phyloP scores from a whole-genome alignment of 2,329 filamentous ascomycete genomes.

The Arthroderma sp. region DNA sequence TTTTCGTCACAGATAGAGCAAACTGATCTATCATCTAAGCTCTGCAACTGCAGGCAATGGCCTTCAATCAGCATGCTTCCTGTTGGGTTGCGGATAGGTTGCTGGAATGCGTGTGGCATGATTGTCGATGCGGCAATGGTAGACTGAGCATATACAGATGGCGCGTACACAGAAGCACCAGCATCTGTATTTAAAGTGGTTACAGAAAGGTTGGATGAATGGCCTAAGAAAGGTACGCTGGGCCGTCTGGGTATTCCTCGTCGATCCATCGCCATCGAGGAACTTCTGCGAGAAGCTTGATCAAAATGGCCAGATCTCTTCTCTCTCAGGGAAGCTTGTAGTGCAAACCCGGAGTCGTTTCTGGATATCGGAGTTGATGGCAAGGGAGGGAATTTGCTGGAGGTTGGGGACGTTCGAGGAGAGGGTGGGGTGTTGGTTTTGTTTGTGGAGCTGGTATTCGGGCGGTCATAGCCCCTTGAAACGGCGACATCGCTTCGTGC shows the following conservation, averaged over 20 bases:
- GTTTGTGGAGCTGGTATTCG: conserved; percentile 54
- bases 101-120: conserved; percentile 29
- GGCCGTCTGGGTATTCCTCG: conserved; percentile 46
- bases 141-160: conserved; percentile 38
- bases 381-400: conserved; percentile 61
- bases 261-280: conserved; percentile 75
- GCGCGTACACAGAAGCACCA: conserved; percentile 25
- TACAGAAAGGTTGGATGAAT: conserved; percentile 37
- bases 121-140: conserved; percentile 39
- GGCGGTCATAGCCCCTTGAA: conserved; percentile 49
- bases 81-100: conserved; percentile 14
- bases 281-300: conserved; percentile 67
- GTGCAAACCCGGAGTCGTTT: conserved; percentile 80
- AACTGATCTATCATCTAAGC: conserved; percentile 29
- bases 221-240: conserved; percentile 58
- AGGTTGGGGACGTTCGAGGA: conserved; percentile 48
- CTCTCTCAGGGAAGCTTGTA: conserved; percentile 75
- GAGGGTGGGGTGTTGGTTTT: conserved; percentile 43
- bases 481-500: conserved; percentile 51
- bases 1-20: conserved; percentile 41
- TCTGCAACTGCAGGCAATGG: conserved; percentile 34
- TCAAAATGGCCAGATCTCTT: conserved; percentile 93
- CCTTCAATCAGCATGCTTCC: conserved; percentile 32
- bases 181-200: conserved; percentile 29
- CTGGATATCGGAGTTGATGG: conserved; percentile 69